Percentiles rank a stretch among this genome's conserved stretches.
Conservation (phyloP, 345 rosid genomes). For the Trapa bicornis region DNA sequence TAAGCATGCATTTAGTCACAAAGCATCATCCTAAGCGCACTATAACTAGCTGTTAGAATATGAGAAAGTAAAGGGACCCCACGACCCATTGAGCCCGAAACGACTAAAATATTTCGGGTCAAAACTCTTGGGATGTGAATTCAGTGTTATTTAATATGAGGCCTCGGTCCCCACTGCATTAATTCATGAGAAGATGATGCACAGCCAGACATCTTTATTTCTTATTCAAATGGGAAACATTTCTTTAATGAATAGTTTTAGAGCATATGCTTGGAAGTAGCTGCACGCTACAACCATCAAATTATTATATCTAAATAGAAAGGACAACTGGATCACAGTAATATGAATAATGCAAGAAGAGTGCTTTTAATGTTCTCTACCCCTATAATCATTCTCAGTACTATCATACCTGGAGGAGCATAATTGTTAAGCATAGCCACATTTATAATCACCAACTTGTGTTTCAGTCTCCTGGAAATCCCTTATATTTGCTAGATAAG, state of each 20-base stretch:
- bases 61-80: neutral
- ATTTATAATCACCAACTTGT: neutral
- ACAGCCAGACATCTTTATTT: neutral
- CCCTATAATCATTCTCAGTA: neutral
- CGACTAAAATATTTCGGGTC: neutral
- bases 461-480: neutral
- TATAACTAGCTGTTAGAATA: neutral
- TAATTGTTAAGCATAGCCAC: neutral
- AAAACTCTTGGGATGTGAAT: neutral
- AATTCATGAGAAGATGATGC: neutral
- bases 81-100: slow-evolving; percentile 2
- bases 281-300: slow-evolving; percentile 10
- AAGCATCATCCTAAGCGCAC: neutral
- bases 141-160: neutral
- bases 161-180: neutral
- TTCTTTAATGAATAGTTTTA: slow-evolving; percentile 3
- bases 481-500: neutral
- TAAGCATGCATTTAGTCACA: slow-evolving; percentile 1
- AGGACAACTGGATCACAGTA: neutral
- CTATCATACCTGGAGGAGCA: neutral
- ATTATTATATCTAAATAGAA: slow-evolving; percentile 4
- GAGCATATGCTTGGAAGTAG: slow-evolving; percentile 5
- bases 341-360: neutral
- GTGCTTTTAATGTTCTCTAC: neutral
- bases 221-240: slow-evolving; percentile 1